Evolutionary conservation across 179 eudicot species (phyloP), one percentile per base, ranked within the genome.

Genomic region (Dionaea muscipula): DNA sequence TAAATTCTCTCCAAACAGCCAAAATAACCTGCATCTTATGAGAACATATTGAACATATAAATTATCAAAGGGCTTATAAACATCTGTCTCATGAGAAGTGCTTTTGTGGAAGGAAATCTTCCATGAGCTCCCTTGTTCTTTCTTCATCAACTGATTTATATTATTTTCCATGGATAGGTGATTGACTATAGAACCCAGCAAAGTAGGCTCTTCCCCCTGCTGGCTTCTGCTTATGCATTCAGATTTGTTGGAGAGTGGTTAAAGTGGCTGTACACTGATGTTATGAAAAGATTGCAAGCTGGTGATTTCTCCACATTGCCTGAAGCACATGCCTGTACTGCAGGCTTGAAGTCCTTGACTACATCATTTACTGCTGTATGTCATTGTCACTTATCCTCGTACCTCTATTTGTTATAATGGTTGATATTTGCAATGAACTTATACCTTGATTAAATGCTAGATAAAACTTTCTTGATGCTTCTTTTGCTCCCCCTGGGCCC

Each of bases 161-260:
- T 39, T 21, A 23, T 23, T 68, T 60, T 45, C 2, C 43, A 20
- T 35, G 21, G 68, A 47, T 59, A 91, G 96, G 98, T 91, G 69
- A 82, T 91, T 67, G 96, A 91, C 66, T 91, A 91, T 71, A 91
- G 81, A 68, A 91, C 98, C 60, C 98, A 91, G 77, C 98, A 91
- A 69, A 81, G 70, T 65, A 78, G 98, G 72, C 98, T 91, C 51
- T 91, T 91, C 61, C 98, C 98, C 20, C 63, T 91, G 86, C 78
- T 91, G 47, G 98, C 98, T 70, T 84, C 98, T 65, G 98, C 94
- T 26, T 91, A 87, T 54, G 98, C 98, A 73, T 87, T 84, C 70
- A 81, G 96, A 78, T 70, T 91, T 74, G 88, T 84, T 58, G 98
- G 94, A 5, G 86, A 91, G 54, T 87, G 98, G 98, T 72, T 91